Evolutionary conservation across 2,329 filamentous ascomycete genomes (phyloP).

Genomic region (Aspergillus luchuensis): DNA sequence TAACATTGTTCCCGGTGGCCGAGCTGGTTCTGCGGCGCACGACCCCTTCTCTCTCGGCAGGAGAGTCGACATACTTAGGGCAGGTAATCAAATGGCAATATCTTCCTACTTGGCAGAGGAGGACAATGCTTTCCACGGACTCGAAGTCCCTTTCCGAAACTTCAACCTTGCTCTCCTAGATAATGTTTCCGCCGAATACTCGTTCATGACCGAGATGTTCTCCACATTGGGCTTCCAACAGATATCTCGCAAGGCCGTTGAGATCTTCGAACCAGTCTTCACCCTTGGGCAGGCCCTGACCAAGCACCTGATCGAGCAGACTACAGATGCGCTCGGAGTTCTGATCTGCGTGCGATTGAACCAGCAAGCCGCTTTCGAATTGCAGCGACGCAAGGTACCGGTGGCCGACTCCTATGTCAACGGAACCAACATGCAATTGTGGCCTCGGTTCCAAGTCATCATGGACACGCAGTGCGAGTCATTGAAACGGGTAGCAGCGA

Average conservation of each 20-base stretch:
- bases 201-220: constrained; percentile 90
- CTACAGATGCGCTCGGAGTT: constrained; percentile 81
- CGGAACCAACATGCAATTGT: constrained; percentile 90
- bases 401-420: constrained; percentile 91
- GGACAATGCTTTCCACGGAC: constrained; percentile 78
- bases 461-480: constrained; percentile 94
- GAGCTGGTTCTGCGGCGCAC: constrained; percentile 54
- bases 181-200: constrained; percentile 93
- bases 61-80: constrained; percentile 78
- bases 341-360: constrained; percentile 91
- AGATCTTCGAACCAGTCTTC: constrained; percentile 89
- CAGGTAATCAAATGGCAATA: constrained; percentile 71
- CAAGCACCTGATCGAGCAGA: constrained; percentile 72
- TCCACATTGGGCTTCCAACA: constrained; percentile 72
- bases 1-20: constrained; percentile 43
- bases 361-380: constrained; percentile 89
- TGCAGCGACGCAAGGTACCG: constrained; percentile 88
- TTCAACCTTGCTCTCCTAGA: constrained; percentile 94
- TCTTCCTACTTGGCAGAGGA: constrained; percentile 91
- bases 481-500: constrained; percentile 61
- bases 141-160: constrained; percentile 88
- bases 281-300: constrained; percentile 77
- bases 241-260: constrained; percentile 79
- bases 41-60: constrained; percentile 89
- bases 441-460: constrained; percentile 91